These are phyloP conservation scores for Mycena metata DNA, from an alignment of 768 basidiomycete genomes.

Conservation along the genomic window DNA sequence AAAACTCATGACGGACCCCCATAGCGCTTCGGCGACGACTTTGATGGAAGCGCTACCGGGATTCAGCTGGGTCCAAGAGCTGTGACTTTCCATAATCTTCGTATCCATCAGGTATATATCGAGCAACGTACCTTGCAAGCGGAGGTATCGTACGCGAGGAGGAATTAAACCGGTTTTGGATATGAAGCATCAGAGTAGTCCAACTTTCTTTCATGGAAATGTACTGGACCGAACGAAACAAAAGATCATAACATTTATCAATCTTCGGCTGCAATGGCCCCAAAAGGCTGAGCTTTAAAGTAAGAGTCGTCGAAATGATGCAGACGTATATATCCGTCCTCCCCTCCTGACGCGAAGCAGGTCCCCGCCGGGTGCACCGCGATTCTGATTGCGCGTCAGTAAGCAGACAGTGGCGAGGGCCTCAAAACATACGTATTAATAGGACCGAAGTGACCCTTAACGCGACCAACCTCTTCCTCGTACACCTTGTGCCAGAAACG, in stretches of 20 bases:
- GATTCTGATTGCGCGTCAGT: constrained; percentile 66
- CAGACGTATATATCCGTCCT: constrained; percentile 94
- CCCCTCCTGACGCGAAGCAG: constrained; percentile 93
- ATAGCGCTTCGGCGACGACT: constrained; percentile 19
- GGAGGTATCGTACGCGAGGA: constrained; percentile 26
- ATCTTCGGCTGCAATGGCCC: constrained; percentile 80
- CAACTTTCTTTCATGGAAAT: background rate
- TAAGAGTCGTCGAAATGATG: constrained; percentile 97
- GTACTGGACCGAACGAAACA: background rate
- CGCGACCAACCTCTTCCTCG: constrained; percentile 96
- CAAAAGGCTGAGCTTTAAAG: constrained; percentile 92
- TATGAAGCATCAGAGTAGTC: background rate
- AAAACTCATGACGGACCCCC: too few relatives aligned
- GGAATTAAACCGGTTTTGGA: constrained; percentile 2
- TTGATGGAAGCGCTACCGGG: constrained; percentile 7
- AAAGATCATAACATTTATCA: constrained; percentile 44
- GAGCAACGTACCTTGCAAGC: constrained; percentile 1
- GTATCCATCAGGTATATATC: constrained; percentile 22
- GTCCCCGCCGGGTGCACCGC: constrained; percentile 93
- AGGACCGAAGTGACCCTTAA: constrained; percentile 97
- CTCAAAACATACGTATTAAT: constrained; percentile 86
- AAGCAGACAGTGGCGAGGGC: constrained; percentile 14
- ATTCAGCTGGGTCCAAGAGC: constrained; percentile 25
- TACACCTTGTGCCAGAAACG: constrained; percentile 98
- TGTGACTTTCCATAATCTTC: constrained; percentile 26